These are phyloP conservation scores for Neurospora intermedia DNA, from an alignment of 495 filamentous ascomycete genomes.

Conservation along the genomic window DNA sequence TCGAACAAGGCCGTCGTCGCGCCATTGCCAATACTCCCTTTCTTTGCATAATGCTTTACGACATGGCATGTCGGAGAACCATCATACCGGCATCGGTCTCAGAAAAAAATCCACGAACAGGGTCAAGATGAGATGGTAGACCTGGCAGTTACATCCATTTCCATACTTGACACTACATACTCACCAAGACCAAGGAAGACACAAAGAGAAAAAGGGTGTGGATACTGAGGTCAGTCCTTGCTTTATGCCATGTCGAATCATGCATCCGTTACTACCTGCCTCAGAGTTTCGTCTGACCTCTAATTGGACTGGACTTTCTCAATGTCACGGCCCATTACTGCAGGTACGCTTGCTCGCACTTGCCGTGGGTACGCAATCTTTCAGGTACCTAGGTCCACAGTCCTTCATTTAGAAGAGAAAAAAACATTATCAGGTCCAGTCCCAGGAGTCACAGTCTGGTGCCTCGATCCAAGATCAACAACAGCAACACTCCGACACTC, in stretches of 20 bases:
- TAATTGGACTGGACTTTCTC: neutral
- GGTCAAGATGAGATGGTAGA: neutral
- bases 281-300: neutral
- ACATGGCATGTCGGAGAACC: neutral
- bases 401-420: too few species aligned
- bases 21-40: neutral
- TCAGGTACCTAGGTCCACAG: too few species aligned
- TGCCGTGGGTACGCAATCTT: too few species aligned
- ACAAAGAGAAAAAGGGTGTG: neutral
- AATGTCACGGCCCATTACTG: neutral
- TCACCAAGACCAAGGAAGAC: neutral
- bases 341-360: neutral
- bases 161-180: neutral
- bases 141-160: neutral
- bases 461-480: too few species aligned
- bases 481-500: too few species aligned
- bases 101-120: neutral
- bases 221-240: neutral
- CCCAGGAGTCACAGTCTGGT: too few species aligned
- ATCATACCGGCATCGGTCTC: neutral
- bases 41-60: neutral
- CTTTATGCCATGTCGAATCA: neutral
- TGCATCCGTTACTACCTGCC: neutral
- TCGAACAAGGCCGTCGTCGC: neutral
- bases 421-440: too few species aligned